Conservation (phyloP, 345 rosid genomes). For the Mercurialis annua region DNA sequence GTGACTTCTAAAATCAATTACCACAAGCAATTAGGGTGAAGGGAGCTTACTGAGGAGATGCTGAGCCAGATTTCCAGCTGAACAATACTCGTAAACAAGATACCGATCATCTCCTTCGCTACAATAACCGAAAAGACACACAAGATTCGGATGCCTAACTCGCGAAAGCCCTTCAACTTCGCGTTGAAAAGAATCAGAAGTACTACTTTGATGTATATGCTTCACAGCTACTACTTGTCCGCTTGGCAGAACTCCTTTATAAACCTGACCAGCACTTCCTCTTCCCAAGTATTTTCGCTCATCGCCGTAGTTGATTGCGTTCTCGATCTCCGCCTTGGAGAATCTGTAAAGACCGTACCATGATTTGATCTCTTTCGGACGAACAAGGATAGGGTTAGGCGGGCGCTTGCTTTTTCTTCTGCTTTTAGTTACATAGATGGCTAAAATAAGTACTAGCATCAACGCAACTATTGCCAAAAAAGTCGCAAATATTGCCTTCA, state of each 20-base stretch:
- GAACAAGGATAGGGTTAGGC: slow-evolving; percentile 4
- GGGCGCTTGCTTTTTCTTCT: slow-evolving; percentile 11
- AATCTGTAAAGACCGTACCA: slow-evolving; percentile 54
- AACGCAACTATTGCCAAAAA: slow-evolving; percentile 23
- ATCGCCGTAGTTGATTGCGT: slow-evolving; percentile 36
- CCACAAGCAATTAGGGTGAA: too few species aligned
- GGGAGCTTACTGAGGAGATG: slow-evolving; percentile 46
- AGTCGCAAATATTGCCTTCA: slow-evolving; percentile 26
- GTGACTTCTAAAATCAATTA: too few species aligned
- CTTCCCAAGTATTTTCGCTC: slow-evolving; percentile 38
- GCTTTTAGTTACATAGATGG: slow-evolving; percentile 31
- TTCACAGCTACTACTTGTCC: slow-evolving; percentile 59
- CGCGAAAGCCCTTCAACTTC: slow-evolving; percentile 62
- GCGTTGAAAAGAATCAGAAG: slow-evolving; percentile 41
- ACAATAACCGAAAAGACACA: slow-evolving; percentile 56
- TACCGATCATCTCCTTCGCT: slow-evolving; percentile 48
- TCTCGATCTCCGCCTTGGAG: slow-evolving; percentile 56
- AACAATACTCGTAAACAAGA: slow-evolving; percentile 60
- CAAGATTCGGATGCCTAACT: slow-evolving; percentile 59
- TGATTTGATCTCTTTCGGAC: slow-evolving; percentile 18
- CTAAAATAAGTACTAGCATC: slow-evolving; percentile 31
- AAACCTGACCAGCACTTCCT: slow-evolving; percentile 62
- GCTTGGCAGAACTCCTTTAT: slow-evolving; percentile 56
- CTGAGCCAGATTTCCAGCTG: slow-evolving; percentile 53
- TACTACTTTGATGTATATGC: slow-evolving; percentile 40